Evolutionary conservation across 2,329 filamentous ascomycete species (phyloP), one percentile per base, ranked within the genome.

Genomic region (Epichloe uncinata): DNA sequence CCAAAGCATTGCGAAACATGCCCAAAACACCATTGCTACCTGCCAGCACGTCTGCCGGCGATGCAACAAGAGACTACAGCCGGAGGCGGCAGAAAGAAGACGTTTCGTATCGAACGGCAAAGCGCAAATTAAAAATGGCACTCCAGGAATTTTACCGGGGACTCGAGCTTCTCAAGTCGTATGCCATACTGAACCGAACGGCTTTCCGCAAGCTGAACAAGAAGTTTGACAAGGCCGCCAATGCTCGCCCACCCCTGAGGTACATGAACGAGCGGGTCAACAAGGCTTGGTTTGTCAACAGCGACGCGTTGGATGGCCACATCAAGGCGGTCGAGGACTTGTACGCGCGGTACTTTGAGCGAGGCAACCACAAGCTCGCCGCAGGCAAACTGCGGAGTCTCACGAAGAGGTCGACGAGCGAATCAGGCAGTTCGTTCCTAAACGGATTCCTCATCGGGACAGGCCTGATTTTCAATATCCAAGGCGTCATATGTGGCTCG

Each of bases 171-270:
- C 75, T 98, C 52, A 97, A 96, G 68, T 86, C 87, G 0, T 98
- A 95, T 60, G 84, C 89, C 1, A 70, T 95, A 20, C 73, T 96
- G 13, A 98, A 98, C 64, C 79, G 88, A 45, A 95, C 88, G 0
- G 93, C 89, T 0, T 97, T 97, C 61, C 83, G 90, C 34, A 98
- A 98, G 66, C 88, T 98, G 62, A 96, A 95, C 69, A 98, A 98
- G 66, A 98, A 98, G 67, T 97, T 94, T 63, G 90, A 97, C 73
- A 98, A 97, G 69, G 81, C 85, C 2, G 81, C 89, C 50, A 80
- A 89, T 58, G 84, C 88, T 40, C 78, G 84, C 11, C 87, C 87
- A 0, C 77, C 84, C 0, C 77, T 85, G 61, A 79, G 84, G 30
- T 97, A 91, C 65, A 86, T 96, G 78, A 84, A 83, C 34, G 90